A percentile compares a stretch with the other conserved stretches of the same genome.
Evolutionary conservation across 805 yeast species (phyloP).

Genomic region (Isabelozyma gotoi): DNA sequence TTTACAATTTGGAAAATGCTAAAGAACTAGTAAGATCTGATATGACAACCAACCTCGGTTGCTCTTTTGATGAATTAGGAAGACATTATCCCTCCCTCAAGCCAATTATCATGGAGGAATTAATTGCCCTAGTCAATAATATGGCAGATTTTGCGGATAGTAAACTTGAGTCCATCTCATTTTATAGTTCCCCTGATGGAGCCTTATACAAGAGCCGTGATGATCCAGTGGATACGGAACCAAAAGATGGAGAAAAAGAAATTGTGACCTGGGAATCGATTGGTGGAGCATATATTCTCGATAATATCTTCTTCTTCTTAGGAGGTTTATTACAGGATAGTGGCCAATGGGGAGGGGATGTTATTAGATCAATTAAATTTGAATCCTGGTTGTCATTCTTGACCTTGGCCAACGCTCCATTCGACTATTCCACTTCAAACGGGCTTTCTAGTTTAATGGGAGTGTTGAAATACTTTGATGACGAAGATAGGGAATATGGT

Average conservation of each 20-base stretch:
- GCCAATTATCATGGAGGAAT: slow-evolving; percentile 52
- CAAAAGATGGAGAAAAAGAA: slow-evolving; percentile 37
- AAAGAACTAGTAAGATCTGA: slow-evolving; percentile 51
- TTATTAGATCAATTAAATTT: slow-evolving; percentile 36
- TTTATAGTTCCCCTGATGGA: slow-evolving; percentile 42
- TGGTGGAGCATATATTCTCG: slow-evolving; percentile 46
- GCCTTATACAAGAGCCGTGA: slow-evolving; percentile 39
- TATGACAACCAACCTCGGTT: slow-evolving; percentile 57
- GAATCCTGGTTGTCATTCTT: slow-evolving; percentile 50
- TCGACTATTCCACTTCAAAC: slow-evolving; percentile 57
- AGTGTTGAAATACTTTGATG: slow-evolving; percentile 56
- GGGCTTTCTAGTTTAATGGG: slow-evolving; percentile 54
- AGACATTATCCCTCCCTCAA: slow-evolving; percentile 80
- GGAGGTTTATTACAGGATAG: slow-evolving; percentile 54
- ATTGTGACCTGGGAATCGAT: slow-evolving; percentile 55
- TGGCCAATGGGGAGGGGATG: slow-evolving; percentile 45
- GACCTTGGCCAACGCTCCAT: slow-evolving; percentile 55
- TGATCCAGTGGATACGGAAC: slow-evolving; percentile 43
- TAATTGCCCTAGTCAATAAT: slow-evolving; percentile 43
- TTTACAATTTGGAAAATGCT: slow-evolving; percentile 50
- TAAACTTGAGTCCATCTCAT: slow-evolving; percentile 37
- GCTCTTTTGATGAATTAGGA: slow-evolving; percentile 72
- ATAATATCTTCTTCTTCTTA: slow-evolving; percentile 50
- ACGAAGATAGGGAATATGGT: slow-evolving; percentile 52
- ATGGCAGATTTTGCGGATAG: slow-evolving; percentile 39